Base-by-base conservation (phyloP, 2,329 filamentous ascomycete species). In the Lasiodiplodia sp. region DNA sequence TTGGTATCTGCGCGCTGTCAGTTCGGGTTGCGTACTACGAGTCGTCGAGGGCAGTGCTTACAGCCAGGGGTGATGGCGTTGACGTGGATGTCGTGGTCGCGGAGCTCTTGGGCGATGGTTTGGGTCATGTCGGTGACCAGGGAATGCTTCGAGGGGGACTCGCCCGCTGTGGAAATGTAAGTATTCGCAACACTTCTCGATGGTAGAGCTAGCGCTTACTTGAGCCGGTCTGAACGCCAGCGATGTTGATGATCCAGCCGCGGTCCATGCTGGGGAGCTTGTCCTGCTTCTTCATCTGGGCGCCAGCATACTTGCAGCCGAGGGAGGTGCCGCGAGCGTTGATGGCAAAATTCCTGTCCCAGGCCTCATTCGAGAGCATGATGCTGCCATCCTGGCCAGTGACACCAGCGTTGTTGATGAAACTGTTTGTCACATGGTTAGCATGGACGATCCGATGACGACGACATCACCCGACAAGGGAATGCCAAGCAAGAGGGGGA, bases 1-100 rank as follows among this genome's bases (percentile, higher is more conserved):
- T 71, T 71, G 21, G 73, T 76, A 49, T 76, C 69, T 73, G 58
- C n/a, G 14, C 53, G 6, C 21, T 49, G 67, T 68, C 58, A 68
- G 67, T 37, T 44, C 10, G 18, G 28, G 47, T 40, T 44, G 37
- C 23, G 44, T 53, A n/a, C 23, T 7, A 23, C 34, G 18, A 28
- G 16, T 14, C 28, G 62, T 14, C 56, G 23, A 3, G 28, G 60
- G 23, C 31, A 7, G 75, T 72, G 53, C 81, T 78, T 74, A 77
- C 74, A 87, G 6, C 86, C 86, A 4, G 86, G 86, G 66, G 85
- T 86, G 5, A 88, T 79, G 0, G 84, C 84, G 71, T 87, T 87
- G 40, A 82, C 81, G 69, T 87, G 85, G 31, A 88, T 85, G 0
- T 80, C 76, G 12, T 83, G 73, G 0, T 74, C 73, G 0, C 82